Conservation (phyloP, 2,329 filamentous ascomycete species). For the Stagonosporopsis tanaceti region DNA sequence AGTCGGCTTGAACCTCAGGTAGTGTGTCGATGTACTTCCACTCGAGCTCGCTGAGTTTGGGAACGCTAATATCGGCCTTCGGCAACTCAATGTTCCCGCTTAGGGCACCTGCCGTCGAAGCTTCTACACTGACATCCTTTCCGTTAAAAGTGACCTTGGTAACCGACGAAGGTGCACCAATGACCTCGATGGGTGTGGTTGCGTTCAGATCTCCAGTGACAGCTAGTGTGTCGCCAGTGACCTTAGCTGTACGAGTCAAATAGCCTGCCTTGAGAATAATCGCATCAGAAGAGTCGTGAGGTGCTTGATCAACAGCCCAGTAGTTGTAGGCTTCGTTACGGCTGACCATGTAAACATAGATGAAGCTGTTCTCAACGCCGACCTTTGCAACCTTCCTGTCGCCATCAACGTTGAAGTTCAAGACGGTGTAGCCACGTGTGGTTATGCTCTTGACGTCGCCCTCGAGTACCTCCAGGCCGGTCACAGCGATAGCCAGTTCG, state of each 20-base stretch:
- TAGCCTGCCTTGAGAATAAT: constrained; percentile 72
- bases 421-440: constrained; percentile 55
- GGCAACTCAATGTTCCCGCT: constrained; percentile 61
- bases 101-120: constrained; percentile 58
- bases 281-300: constrained; percentile 39
- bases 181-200: constrained; percentile 72
- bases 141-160: constrained; percentile 71
- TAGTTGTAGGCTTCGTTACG: constrained; percentile 73
- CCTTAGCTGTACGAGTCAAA: constrained; percentile 66
- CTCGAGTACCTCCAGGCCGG: constrained; percentile 50
- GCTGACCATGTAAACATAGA: constrained; percentile 68
- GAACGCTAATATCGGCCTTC: constrained; percentile 62
- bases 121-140: constrained; percentile 49
- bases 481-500: constrained; percentile 63
- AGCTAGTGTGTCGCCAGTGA: constrained; percentile 64
- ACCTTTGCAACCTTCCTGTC: constrained; percentile 63
- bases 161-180: constrained; percentile 64
- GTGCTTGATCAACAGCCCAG: constrained; percentile 65
- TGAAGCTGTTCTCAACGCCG: constrained; percentile 47
- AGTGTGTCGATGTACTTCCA: constrained; percentile 78
- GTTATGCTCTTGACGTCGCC: constrained; percentile 51
- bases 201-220: constrained; percentile 76
- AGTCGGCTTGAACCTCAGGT: constrained; percentile 70
- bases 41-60: constrained; percentile 63
- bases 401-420: constrained; percentile 65